phyloP scores from a whole-genome alignment of 2,329 filamentous ascomycete genomes.

The Fusarium phyllophilum region DNA sequence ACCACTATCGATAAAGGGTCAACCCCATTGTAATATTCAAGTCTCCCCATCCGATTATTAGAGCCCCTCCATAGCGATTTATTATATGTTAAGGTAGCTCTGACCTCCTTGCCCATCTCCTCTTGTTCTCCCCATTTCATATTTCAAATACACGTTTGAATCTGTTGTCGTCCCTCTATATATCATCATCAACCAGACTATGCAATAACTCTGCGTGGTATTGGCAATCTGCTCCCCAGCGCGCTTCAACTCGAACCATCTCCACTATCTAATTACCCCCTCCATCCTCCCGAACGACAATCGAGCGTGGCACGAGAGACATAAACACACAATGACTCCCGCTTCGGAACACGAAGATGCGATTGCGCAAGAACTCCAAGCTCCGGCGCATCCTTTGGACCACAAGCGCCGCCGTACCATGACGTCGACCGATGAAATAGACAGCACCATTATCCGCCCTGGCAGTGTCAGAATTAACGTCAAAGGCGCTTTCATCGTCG shows the following conservation, averaged over 20 bases:
- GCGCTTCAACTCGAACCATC: constrained; percentile 27
- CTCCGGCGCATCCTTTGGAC: constrained; percentile 16
- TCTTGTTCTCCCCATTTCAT: neutral
- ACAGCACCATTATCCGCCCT: constrained; percentile 69
- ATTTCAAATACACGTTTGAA: neutral
- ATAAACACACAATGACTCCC: constrained; percentile 35
- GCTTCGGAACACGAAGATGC: constrained; percentile 41
- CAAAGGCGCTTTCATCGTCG: constrained; percentile 94
- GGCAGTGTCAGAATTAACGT: constrained; percentile 93
- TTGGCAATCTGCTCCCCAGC: constrained; percentile 7
- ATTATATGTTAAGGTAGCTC: neutral
- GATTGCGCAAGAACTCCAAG: constrained; percentile 21
- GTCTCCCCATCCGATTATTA: constrained; percentile 37
- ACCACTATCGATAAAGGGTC: constrained; percentile 39
- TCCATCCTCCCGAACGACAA: constrained; percentile 3
- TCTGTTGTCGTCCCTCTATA: neutral
- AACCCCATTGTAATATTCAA: constrained; percentile 26
- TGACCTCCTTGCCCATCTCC: neutral
- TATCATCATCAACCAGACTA: neutral
- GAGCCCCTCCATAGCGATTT: constrained; percentile 29
- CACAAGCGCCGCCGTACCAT: constrained; percentile 46
- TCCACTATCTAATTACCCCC: constrained; percentile 23
- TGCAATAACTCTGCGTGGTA: constrained; percentile 3
- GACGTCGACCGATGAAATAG: constrained; percentile 67
- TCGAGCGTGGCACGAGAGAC: constrained; percentile 6